Evolutionary conservation across 2,329 filamentous ascomycete species (phyloP), one percentile per base, ranked within the genome.

Genomic region (Blastomyces percursus): DNA sequence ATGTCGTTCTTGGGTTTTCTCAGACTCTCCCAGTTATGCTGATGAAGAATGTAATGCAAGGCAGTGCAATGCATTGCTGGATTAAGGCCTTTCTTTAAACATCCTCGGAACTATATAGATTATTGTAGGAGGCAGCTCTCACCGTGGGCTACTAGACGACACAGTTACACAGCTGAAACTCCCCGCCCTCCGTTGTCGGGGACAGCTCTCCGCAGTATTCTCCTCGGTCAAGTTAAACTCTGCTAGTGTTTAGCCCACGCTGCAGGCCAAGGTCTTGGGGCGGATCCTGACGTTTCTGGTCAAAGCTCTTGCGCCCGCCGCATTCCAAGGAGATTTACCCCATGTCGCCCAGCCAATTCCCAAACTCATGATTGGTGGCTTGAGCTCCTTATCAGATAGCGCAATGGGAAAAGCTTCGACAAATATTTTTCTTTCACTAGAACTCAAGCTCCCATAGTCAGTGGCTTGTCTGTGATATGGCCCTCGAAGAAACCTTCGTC

Each of bases 391-490:
- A 60, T 60, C 5, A n/a, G 42, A 59, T 59, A 48, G 38, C 7
- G 56, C 5, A 50, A 32, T 14, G 44, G 4, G 50, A 51, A 42
- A 52, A 60, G 59, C 59, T 52, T 60, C 59, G 58, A 60, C 58
- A 38, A 58, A 58, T 58, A 58, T 44, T 27, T 16, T 44, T 30
- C 38, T 58, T 42, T 44, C 55, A 58, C 5, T n/a, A 58, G 11
- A 58, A 42, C n/a, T n/a, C 55, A 35, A 55, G 19, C 1, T 32
- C 14, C 24, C 27, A 21, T 32, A 14, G 32, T 35, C 19, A 14
- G 32, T 35, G 32, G 32, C 32, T 35, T 35, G 32, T 35, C 11
- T 9, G 7, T 1, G 1, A 9, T 32, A 16, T 30, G 24, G 35
- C 27, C 27, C 52, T n/a, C n/a, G 35, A 24, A 27, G 55, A 11